These are phyloP conservation scores for Fibroporia radiculosa DNA, from an alignment of 768 basidiomycete species.

Conservation along the genomic window DNA sequence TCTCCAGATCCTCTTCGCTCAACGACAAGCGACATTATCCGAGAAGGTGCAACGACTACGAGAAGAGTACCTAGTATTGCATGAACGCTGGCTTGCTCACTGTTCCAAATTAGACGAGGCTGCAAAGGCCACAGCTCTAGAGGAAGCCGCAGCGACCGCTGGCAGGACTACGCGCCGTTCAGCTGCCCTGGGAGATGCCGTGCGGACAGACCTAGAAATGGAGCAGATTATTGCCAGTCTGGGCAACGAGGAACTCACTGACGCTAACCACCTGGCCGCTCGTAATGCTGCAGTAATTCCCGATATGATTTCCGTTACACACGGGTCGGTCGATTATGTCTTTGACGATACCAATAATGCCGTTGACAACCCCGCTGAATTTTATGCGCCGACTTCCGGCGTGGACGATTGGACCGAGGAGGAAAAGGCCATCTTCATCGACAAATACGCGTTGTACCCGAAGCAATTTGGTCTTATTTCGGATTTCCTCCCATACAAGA, in stretches of 20 bases:
- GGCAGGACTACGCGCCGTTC: slow-evolving; percentile 69
- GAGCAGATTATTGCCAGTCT: slow-evolving; percentile 94
- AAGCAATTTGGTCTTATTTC: slow-evolving; percentile 97
- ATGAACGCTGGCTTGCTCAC: slow-evolving; percentile 67
- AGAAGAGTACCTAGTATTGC: slow-evolving; percentile 58
- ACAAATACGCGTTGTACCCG: slow-evolving; percentile 76
- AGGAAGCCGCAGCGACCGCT: slow-evolving; percentile 33
- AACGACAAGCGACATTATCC: slow-evolving; percentile 40
- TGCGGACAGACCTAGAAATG: slow-evolving; percentile 93
- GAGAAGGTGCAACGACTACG: slow-evolving; percentile 52
- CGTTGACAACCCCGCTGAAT: slow-evolving; percentile 68
- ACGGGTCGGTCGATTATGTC: slow-evolving; percentile 49
- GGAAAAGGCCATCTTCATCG: slow-evolving; percentile 72
- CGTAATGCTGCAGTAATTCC: slow-evolving; percentile 83
- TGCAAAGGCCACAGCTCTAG: slow-evolving; percentile 35
- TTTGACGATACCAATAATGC: slow-evolving; percentile 85
- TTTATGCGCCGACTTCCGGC: slow-evolving; percentile 67
- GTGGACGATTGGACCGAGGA: slow-evolving; percentile 83
- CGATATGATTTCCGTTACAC: slow-evolving; percentile 76
- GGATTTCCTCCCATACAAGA: slow-evolving; percentile 72
- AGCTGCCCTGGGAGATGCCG: slow-evolving; percentile 77
- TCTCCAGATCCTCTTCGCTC: slow-evolving; percentile 46
- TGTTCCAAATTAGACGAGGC: slow-evolving; percentile 63
- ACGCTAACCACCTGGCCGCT: slow-evolving; percentile 81
- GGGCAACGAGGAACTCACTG: slow-evolving; percentile 87